phyloP scores from a whole-genome alignment of 1,284 basidiomycete species.

The Trichosporon sp. region DNA sequence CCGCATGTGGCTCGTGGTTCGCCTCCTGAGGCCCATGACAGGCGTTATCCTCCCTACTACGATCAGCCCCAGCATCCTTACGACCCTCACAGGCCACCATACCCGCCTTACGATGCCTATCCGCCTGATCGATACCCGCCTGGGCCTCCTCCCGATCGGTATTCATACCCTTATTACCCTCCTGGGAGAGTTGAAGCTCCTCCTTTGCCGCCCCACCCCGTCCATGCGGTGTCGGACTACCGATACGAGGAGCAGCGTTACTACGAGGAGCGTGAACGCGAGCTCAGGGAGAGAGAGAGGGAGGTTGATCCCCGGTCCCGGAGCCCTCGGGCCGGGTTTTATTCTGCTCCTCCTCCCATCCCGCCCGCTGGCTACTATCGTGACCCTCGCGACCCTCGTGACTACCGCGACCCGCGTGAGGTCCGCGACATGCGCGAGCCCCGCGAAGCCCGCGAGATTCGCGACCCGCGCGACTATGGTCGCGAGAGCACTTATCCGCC shows the following conservation, averaged over 20 bases:
- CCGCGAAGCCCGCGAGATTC: background rate
- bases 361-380: slow-evolving; percentile 26
- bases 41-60: slow-evolving; percentile 29
- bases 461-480: slow-evolving; percentile 20
- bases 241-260: slow-evolving; percentile 28
- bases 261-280: slow-evolving; percentile 28
- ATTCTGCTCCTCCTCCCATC: slow-evolving; percentile 20
- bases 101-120: slow-evolving; percentile 22
- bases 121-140: slow-evolving; percentile 26
- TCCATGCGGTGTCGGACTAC: slow-evolving; percentile 27
- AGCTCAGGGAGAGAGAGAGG: slow-evolving; percentile 19
- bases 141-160: background rate
- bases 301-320: background rate
- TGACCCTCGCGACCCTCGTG: slow-evolving; percentile 25
- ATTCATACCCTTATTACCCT: slow-evolving; percentile 26
- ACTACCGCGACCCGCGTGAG: slow-evolving; percentile 22
- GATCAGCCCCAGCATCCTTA: slow-evolving; percentile 28
- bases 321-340: slow-evolving; percentile 18
- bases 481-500: slow-evolving; percentile 18
- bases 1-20: slow-evolving; percentile 10
- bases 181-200: slow-evolving; percentile 20
- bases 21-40: slow-evolving; percentile 23
- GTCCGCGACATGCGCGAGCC: slow-evolving; percentile 18
- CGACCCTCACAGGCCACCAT: slow-evolving; percentile 27
- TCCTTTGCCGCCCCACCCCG: slow-evolving; percentile 19